Base-by-base conservation (phyloP, 2,329 filamentous ascomycete species). In the Alternaria incomplexa region DNA sequence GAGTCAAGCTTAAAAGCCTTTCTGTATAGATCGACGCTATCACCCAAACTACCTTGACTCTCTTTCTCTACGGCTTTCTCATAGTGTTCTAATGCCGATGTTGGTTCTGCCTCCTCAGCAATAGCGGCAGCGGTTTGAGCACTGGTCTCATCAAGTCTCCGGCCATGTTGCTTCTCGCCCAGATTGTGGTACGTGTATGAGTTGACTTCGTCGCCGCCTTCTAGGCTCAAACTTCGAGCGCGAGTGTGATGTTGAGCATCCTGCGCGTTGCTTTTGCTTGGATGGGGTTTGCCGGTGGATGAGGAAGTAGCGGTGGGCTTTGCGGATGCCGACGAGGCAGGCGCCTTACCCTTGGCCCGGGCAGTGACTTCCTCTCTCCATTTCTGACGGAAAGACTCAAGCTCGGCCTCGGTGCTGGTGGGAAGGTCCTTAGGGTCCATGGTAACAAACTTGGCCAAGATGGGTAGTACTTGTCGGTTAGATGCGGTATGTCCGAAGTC, bases 61-160 rank as follows among this genome's bases (percentile, higher is more conserved):
- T 99, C 96, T 79, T 90, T 93, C 80, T 96, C 91, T 59, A 97
- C 94, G 4, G 95, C 96, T 76, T 88, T 89, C 78, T 98, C 96
- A 73, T 96, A 98, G 79, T 97, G 92, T 72, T 98, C 96, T 15
- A 99, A 81, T 1, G 96, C 96, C 11, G 94, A 92, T 22, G 84
- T 83, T 5, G 91, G 91, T 70, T 91, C 87, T 62, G 77, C 68
- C 17, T 66, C 74, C 22, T 64, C 67, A 11, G 70, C 63, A 4
- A 76, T 68, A 62, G 78, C 69, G 64, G 77, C 70, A 52, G 70
- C 68, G 22, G 69, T 61, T 44, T 70, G 64, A 28, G 79, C 70
- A 64, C 81, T 72, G 79, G 80, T 78, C 56, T 83, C 81, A 68
- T 81, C 81, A 47, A 84, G 71, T 61, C 76, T 79, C 53, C 82